Percentiles rank a stretch among this genome's conserved stretches.
Conservation (phyloP, 2,329 filamentous ascomycete species). For the Phaeomoniella chlamydospora region DNA sequence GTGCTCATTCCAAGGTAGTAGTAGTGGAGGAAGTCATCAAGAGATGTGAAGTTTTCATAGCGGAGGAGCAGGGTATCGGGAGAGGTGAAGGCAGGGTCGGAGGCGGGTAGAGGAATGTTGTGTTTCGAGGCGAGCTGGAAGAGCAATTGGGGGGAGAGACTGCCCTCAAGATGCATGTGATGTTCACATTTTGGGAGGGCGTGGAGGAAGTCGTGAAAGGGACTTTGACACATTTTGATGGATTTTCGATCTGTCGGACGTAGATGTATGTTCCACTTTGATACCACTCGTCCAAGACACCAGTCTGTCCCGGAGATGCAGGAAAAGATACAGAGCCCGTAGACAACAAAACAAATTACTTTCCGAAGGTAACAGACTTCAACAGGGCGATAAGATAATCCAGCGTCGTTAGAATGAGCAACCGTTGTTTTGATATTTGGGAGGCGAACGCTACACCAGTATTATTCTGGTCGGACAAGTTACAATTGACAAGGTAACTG, state of each 20-base stretch:
- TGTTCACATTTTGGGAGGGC: constrained; percentile 68
- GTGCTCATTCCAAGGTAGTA: constrained; percentile 68
- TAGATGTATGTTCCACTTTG: too few species aligned
- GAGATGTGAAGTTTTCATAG: constrained; percentile 52
- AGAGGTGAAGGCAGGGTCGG: constrained; percentile 50
- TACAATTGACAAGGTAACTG: too few species aligned
- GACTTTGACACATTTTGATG: constrained; percentile 37
- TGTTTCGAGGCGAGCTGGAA: constrained; percentile 57
- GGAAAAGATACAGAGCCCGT: too few species aligned
- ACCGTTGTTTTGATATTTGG: too few species aligned
- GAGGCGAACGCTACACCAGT: too few species aligned
- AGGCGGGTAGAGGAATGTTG: constrained; percentile 39
- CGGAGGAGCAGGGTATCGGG: constrained; percentile 43
- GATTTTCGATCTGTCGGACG: background rate
- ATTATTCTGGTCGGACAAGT: too few species aligned
- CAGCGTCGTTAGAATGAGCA: too few species aligned
- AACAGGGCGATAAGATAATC: too few species aligned
- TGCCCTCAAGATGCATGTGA: constrained; percentile 68
- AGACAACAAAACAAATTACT: too few species aligned
- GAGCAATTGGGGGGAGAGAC: constrained; percentile 53
- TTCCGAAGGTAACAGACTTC: too few species aligned
- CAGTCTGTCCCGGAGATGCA: too few species aligned
- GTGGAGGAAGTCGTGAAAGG: constrained; percentile 44
- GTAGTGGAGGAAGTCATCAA: constrained; percentile 66
- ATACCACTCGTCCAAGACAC: too few species aligned